Percentiles rank a stretch among this genome's conserved stretches.
These are phyloP conservation scores for Andalucia godoyi DNA, from an alignment of 78 protist species.

Conservation along the genomic window DNA sequence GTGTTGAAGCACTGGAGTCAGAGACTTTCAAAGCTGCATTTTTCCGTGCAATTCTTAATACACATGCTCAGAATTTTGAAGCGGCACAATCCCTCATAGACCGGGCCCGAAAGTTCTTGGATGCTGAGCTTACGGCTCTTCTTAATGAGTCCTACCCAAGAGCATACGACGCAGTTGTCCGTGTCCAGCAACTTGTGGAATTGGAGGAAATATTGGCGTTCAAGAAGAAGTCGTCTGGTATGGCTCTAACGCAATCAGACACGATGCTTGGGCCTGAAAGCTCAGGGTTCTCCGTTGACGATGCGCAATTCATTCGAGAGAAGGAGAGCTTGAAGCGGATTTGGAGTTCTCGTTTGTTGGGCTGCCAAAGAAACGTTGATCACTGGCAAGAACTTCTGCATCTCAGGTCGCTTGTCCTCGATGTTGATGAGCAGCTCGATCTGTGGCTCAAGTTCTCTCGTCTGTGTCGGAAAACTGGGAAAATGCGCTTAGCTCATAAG, in stretches of 20 bases:
- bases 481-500: slow-evolving; percentile 44
- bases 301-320: too few species aligned
- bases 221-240: background rate
- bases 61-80: slow-evolving; percentile 28
- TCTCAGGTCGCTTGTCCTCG: slow-evolving; percentile 64
- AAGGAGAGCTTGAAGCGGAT: slow-evolving; percentile 12
- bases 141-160: slow-evolving; percentile 68
- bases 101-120: slow-evolving; percentile 53
- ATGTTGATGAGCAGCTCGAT: slow-evolving; percentile 46
- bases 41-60: slow-evolving; percentile 48
- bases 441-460: slow-evolving; percentile 66
- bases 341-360: slow-evolving; percentile 69
- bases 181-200: slow-evolving; percentile 63
- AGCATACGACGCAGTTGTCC: slow-evolving; percentile 56
- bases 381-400: slow-evolving; percentile 83
- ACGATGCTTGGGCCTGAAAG: too few species aligned
- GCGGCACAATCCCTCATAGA: slow-evolving; percentile 46
- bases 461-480: slow-evolving; percentile 64
- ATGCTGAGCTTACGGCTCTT: slow-evolving; percentile 78
- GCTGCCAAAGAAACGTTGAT: slow-evolving; percentile 60
- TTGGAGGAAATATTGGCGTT: slow-evolving; percentile 69
- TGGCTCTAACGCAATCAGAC: too few species aligned
- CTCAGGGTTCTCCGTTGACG: too few species aligned
- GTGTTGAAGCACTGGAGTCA: slow-evolving; percentile 34
- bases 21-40: slow-evolving; percentile 45